Evolutionary conservation across 2,329 filamentous ascomycete species (phyloP).

Genomic region (Talaromyces rugulosus): DNA sequence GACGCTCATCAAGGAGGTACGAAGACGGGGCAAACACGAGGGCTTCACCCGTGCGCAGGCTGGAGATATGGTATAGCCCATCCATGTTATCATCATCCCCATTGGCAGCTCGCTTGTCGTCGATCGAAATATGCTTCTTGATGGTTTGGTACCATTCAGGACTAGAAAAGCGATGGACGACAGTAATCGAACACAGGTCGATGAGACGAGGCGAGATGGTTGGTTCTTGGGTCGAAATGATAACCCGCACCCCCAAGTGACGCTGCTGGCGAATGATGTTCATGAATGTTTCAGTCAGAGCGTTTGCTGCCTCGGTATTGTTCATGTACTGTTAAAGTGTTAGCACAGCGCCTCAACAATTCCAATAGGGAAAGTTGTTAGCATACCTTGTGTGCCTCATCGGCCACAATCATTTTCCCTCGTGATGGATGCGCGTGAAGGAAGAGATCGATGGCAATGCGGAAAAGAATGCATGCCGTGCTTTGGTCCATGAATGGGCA

Average conservation of each 20-base stretch:
- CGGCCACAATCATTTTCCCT: slow-evolving; percentile 63
- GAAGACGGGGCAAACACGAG: slow-evolving; percentile 22
- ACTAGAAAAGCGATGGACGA: slow-evolving; percentile 68
- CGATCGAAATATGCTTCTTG: slow-evolving; percentile 43
- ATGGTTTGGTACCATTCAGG: slow-evolving; percentile 58
- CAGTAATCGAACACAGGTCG: slow-evolving; percentile 66
- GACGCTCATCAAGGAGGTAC: slow-evolving; percentile 15
- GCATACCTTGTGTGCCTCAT: slow-evolving; percentile 69
- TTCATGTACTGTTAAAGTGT: slow-evolving; percentile 52
- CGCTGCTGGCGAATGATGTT: slow-evolving; percentile 65
- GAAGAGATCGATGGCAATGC: slow-evolving; percentile 65
- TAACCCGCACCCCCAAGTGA: slow-evolving; percentile 61
- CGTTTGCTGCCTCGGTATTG: slow-evolving; percentile 43
- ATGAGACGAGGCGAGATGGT: slow-evolving; percentile 65
- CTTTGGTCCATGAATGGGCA: slow-evolving; percentile 66
- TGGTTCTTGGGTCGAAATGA: slow-evolving; percentile 75
- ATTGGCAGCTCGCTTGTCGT: neutral
- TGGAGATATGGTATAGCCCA: slow-evolving; percentile 19
- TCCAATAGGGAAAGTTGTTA: neutral
- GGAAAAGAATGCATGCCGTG: slow-evolving; percentile 67
- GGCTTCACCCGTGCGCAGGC: slow-evolving; percentile 22
- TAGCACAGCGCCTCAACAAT: neutral
- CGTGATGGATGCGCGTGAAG: slow-evolving; percentile 49
- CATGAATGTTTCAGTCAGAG: slow-evolving; percentile 60
- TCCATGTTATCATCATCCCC: neutral